Conservation (phyloP, 805 yeast species). For the Pichia nakasei region DNA sequence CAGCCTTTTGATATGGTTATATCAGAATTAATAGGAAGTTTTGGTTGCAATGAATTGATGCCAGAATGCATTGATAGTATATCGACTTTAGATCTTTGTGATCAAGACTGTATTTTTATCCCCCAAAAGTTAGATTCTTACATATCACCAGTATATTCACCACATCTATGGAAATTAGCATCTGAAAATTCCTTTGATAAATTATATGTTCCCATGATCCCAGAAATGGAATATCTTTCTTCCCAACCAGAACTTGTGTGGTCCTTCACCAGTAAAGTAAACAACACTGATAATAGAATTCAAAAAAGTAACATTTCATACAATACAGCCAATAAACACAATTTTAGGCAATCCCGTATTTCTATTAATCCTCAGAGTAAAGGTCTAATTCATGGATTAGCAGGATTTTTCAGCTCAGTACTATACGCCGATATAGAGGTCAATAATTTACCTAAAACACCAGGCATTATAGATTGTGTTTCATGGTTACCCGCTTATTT, state of each 20-base stretch:
- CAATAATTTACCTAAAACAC: slow-evolving; percentile 35
- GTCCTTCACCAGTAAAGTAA: slow-evolving; percentile 21
- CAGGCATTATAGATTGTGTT: slow-evolving; percentile 12
- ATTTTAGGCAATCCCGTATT: slow-evolving; percentile 17
- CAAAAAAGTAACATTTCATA: too few species aligned
- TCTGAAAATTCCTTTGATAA: slow-evolving; percentile 14
- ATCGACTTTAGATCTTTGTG: slow-evolving; percentile 19
- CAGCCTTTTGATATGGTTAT: slow-evolving; percentile 38
- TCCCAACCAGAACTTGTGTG: slow-evolving; percentile 46
- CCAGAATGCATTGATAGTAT: slow-evolving; percentile 65
- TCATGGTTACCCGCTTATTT: slow-evolving; percentile 68
- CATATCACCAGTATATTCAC: slow-evolving; percentile 60
- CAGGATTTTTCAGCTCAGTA: slow-evolving; percentile 66
- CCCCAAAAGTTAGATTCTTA: slow-evolving; percentile 53
- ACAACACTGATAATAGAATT: neutral
- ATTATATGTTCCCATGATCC: slow-evolving; percentile 24
- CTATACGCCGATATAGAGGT: slow-evolving; percentile 53
- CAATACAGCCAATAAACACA: slow-evolving; percentile 12
- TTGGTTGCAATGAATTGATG: slow-evolving; percentile 85
- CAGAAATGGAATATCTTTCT: slow-evolving; percentile 33
- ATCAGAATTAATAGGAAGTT: slow-evolving; percentile 80
- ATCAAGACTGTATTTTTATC: slow-evolving; percentile 49
- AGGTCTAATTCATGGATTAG: slow-evolving; percentile 60
- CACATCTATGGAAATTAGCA: slow-evolving; percentile 37
- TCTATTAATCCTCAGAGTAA: slow-evolving; percentile 37